A percentile compares a stretch with the other conserved stretches of the same genome.
phyloP scores from a whole-genome alignment of 2,329 filamentous ascomycete species.

The Drechslerella coelobrocha region DNA sequence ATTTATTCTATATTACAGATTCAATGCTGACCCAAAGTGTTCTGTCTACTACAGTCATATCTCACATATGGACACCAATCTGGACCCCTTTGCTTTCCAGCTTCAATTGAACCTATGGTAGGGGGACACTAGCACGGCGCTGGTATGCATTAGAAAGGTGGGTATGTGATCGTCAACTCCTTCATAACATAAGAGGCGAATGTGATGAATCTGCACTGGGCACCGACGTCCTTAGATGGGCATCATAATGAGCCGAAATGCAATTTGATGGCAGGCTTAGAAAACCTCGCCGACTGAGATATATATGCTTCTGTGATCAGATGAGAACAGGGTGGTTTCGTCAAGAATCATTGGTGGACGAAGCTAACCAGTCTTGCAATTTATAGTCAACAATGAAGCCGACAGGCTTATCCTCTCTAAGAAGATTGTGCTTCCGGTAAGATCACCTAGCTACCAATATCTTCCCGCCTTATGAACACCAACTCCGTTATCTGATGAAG shows the following conservation, averaged over 20 bases:
- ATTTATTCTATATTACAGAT: neutral
- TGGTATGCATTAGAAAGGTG: too few species aligned
- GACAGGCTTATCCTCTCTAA: slow-evolving; percentile 9
- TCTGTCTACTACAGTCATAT: neutral
- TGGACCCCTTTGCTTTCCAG: too few species aligned
- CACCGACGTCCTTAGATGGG: slow-evolving; percentile 43
- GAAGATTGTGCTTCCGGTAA: slow-evolving; percentile 8
- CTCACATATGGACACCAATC: neutral
- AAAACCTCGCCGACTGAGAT: slow-evolving; percentile 95
- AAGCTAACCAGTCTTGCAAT: neutral
- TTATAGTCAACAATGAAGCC: neutral
- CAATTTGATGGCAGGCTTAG: slow-evolving; percentile 47
- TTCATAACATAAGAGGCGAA: neutral
- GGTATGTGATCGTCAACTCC: slow-evolving; percentile 5
- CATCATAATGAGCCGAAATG: slow-evolving; percentile 47
- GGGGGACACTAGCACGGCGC: too few species aligned
- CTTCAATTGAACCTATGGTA: too few species aligned
- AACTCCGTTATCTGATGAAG: slow-evolving; percentile 58
- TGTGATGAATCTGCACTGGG: slow-evolving; percentile 49
- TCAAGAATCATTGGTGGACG: neutral
- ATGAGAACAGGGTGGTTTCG: slow-evolving; percentile 11
- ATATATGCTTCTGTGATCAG: slow-evolving; percentile 52
- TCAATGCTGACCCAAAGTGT: neutral
- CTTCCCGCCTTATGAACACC: slow-evolving; percentile 13
- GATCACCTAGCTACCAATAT: neutral